Conservation (phyloP, 73 alveolate species). For the Blepharisma japonicum region DNA sequence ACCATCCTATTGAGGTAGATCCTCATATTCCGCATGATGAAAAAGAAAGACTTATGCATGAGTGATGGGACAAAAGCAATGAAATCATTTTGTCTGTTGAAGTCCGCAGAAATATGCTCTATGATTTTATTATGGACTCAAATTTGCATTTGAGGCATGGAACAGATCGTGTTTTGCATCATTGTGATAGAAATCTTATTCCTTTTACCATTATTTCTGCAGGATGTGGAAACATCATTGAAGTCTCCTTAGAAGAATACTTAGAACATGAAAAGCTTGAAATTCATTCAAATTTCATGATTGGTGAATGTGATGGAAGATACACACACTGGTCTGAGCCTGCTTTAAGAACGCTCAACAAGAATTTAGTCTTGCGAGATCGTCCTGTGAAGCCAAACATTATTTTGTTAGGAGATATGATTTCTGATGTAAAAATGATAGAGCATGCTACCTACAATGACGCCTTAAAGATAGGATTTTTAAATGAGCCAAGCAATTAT, state of each 20-base stretch:
- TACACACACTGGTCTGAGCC: neutral
- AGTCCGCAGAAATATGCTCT: neutral
- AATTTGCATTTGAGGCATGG: conserved; percentile 11
- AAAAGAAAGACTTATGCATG: conserved; percentile 11
- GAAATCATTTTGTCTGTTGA: neutral
- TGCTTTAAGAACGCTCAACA: neutral
- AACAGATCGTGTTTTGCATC: too few species aligned
- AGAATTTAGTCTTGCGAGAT: neutral
- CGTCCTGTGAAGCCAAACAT: neutral
- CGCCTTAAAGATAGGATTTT: conserved; percentile 8
- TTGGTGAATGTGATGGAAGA: neutral
- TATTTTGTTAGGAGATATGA: conserved; percentile 11
- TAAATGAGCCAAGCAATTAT: neutral
- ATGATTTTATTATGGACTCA: neutral
- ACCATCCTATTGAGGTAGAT: conserved; percentile 17
- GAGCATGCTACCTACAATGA: neutral
- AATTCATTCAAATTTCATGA: neutral
- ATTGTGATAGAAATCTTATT: too few species aligned
- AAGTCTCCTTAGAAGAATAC: neutral
- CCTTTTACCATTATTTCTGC: conserved; percentile 11
- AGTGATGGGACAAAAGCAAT: conserved; percentile 12
- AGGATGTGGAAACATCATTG: conserved; percentile 19
- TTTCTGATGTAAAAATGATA: conserved; percentile 4
- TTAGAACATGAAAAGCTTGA: neutral
- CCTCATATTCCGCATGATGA: neutral